Conservation (phyloP, 129 eudicot genomes). For the Helianthus annuus region DNA sequence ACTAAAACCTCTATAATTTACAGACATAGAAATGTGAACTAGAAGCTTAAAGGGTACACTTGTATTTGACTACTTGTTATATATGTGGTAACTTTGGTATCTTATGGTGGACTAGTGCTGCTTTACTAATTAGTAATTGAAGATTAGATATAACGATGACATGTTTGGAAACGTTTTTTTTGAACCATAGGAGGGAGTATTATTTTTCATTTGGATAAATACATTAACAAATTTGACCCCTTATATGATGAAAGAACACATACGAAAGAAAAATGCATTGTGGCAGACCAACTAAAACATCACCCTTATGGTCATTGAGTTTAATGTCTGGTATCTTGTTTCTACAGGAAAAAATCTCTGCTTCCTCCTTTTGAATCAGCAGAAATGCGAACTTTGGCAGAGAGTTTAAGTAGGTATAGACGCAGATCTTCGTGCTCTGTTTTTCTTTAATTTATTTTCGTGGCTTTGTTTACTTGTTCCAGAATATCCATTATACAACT, state of each 20-base stretch:
- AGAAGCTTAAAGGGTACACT: background rate
- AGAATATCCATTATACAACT: background rate
- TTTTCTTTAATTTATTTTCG: background rate
- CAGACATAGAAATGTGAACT: background rate
- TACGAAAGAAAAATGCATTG: background rate
- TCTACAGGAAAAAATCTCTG: conserved; percentile 70
- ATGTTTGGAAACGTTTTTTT: background rate
- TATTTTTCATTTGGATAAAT: background rate
- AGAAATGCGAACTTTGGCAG: conserved; percentile 95
- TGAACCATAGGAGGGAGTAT: background rate
- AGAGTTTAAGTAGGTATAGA: conserved; percentile 83
- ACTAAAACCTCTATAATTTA: background rate
- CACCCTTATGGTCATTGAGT: background rate
- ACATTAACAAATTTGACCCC: background rate
- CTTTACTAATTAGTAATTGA: background rate
- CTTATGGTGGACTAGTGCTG: background rate
- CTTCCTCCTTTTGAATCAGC: conserved; percentile 95
- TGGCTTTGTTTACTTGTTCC: conserved; percentile 6
- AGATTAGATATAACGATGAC: background rate
- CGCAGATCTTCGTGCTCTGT: conserved; percentile 12
- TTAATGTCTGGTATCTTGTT: conserved; percentile 8
- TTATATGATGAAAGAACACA: conserved; percentile 3
- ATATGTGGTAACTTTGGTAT: background rate
- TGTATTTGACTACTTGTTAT: background rate
- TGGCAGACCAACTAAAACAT: background rate